A percentile compares a stretch with the other conserved stretches of the same genome.
Evolutionary conservation across 75 land plant genomes (phyloP).

Genomic region (Azolla pinnata): DNA sequence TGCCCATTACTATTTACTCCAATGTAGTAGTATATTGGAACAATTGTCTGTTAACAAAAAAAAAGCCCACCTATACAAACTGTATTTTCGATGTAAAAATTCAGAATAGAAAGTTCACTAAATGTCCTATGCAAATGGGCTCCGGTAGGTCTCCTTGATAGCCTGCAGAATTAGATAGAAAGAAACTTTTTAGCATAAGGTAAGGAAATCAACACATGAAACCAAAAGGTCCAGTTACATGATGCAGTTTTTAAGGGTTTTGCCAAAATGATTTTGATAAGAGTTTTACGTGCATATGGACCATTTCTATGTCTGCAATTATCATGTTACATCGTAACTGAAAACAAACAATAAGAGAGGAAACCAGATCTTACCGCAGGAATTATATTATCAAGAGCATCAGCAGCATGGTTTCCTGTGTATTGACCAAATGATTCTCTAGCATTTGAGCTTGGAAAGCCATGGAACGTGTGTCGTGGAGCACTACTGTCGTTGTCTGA

Average conservation of each 20-base stretch:
- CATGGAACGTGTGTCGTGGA: background rate
- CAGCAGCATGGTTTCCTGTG: background rate
- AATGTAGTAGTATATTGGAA: no score
- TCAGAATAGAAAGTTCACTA: no score
- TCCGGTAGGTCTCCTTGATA: background rate
- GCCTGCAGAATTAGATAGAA: background rate
- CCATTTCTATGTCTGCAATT: no score
- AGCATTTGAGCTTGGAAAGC: background rate
- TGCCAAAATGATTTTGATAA: no score
- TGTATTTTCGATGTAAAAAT: no score
- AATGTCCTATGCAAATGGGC: background rate
- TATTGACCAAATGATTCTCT: background rate
- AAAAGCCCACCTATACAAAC: no score
- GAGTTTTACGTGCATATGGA: no score
- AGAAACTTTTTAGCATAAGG: background rate
- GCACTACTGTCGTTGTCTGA: background rate
- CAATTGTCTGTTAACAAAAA: no score
- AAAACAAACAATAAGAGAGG: background rate
- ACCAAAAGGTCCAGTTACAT: background rate
- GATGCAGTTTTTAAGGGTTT: background rate
- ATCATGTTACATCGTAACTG: background rate
- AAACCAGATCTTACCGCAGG: background rate
- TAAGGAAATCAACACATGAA: background rate
- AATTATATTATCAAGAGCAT: conserved; percentile 3
- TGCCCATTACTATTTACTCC: no score